Evolutionary conservation across 1,284 basidiomycete genomes (phyloP).

Genomic region (Porodaedalea pini): DNA sequence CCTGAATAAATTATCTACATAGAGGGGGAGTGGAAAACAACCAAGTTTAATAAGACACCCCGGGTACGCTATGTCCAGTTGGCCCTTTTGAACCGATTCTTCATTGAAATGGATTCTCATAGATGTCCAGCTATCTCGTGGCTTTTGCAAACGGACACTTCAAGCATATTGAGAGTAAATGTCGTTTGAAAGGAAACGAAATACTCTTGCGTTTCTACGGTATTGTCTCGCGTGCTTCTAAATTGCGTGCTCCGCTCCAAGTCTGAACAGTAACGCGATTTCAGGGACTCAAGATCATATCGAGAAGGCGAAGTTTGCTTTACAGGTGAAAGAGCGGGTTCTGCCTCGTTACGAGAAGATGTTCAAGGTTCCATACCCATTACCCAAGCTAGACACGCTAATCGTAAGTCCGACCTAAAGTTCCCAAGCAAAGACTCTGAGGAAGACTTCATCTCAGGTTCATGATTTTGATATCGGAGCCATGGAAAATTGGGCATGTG

Average conservation of each 20-base stretch:
- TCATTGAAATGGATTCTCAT: background rate
- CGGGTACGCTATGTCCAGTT: slow-evolving; percentile 31
- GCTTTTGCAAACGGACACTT: slow-evolving; percentile 90
- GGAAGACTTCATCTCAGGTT: slow-evolving; percentile 38
- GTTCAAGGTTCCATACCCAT: slow-evolving; percentile 86
- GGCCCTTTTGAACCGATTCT: background rate
- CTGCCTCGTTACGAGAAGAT: slow-evolving; percentile 92
- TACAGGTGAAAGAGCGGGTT: slow-evolving; percentile 85
- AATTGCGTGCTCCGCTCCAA: background rate
- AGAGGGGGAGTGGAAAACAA: slow-evolving; percentile 75
- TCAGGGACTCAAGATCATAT: slow-evolving; percentile 84
- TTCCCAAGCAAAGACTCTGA: background rate
- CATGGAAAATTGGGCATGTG: slow-evolving; percentile 86
- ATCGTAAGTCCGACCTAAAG: slow-evolving; percentile 44
- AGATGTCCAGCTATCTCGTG: slow-evolving; percentile 89
- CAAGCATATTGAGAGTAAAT: slow-evolving; percentile 69
- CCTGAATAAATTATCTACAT: slow-evolving; percentile 23
- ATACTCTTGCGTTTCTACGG: slow-evolving; percentile 85
- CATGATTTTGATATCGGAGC: slow-evolving; percentile 90
- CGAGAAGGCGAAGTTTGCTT: slow-evolving; percentile 76
- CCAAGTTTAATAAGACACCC: slow-evolving; percentile 74
- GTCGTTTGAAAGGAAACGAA: slow-evolving; percentile 78
- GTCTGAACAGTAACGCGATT: background rate
- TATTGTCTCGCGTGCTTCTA: slow-evolving; percentile 29
- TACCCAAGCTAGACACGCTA: slow-evolving; percentile 93